Conservation (phyloP, 345 rosid species). For the Gossypium turneri region DNA sequence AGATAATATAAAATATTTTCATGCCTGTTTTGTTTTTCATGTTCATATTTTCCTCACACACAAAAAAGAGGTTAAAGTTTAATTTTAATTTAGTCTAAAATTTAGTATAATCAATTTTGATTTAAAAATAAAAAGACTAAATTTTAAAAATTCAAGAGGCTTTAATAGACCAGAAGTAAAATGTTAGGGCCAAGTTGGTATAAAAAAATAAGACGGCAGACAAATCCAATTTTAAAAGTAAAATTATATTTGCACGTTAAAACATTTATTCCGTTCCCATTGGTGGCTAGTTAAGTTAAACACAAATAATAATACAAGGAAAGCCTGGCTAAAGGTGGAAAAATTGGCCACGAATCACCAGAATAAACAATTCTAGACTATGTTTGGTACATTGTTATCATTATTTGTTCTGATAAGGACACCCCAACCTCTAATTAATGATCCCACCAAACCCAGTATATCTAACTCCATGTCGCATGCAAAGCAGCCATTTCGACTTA, state of each 20-base stretch:
- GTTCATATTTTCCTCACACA: too few relatives aligned
- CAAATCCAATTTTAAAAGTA: background rate
- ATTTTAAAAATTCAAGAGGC: too few relatives aligned
- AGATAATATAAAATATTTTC: background rate
- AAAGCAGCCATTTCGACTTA: conserved; percentile 21
- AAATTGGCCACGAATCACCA: background rate
- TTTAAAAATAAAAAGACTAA: too few relatives aligned
- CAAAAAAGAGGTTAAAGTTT: too few relatives aligned
- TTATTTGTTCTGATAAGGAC: conserved; percentile 16
- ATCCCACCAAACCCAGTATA: conserved; percentile 7
- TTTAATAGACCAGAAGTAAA: too few relatives aligned
- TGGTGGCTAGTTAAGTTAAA: background rate
- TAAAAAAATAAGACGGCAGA: too few relatives aligned
- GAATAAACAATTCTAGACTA: background rate
- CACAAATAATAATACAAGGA: background rate
- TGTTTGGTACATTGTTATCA: background rate
- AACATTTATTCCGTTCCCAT: background rate
- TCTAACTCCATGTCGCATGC: conserved; percentile 12
- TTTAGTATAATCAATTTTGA: too few relatives aligned
- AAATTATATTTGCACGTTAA: background rate
- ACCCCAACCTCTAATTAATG: conserved; percentile 14
- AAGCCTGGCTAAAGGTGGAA: background rate
- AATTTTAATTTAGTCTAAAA: too few relatives aligned
- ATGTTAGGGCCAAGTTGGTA: too few relatives aligned
- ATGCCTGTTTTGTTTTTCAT: background rate